Base-by-base conservation (phyloP, 768 basidiomycete species). In the Clitopilus passeckerianus region DNA sequence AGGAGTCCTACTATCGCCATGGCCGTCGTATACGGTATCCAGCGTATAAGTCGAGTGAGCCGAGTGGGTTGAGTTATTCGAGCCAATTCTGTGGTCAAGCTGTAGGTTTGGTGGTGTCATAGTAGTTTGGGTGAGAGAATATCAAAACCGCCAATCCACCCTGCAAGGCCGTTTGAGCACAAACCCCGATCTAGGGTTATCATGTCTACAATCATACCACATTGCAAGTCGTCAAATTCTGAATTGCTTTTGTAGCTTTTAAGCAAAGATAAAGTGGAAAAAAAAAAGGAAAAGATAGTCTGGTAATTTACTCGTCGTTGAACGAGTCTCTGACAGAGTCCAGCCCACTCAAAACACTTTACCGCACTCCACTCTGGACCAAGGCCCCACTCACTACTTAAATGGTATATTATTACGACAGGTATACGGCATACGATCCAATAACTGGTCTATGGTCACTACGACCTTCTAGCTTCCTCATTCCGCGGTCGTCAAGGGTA, bases 361-460 rank as follows among this genome's bases (percentile, higher is more conserved):
- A 30, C 27, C 27, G 27, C 27, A 41, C 37, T n/a, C 37, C 12
- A 41, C 37, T 9, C 37, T 41, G 37, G 37, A n/a, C n/a, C 37
- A 41, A 53, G 59, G 34, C 43, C 35, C 16, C 22, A n/a, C n/a
- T n/a, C 12, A 55, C 23, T 18, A 23, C 6, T 20, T 14, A 55
- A n/a, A 55, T 33, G n/a, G 54, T 55, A n/a, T 20, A 55, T 12
- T 55, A 14, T 56, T 22, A 57, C 41, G 57, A 87, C 33, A 90
- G 63, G 72, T 88, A 91, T 55, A 90, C 76, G 43, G 83, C 83
- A 67, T 90, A 93, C 22, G 83, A 82, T 58, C 90, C 90, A 61
- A 91, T 84, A n/a, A 94, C 91, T 0, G 92, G 92, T 35, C 92
- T 75, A 68, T 95, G 92, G 70, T 95, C 92, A 63, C 88, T 90